Evolutionary conservation across 768 basidiomycete species (phyloP).

Genomic region (Boletus coccyginus): DNA sequence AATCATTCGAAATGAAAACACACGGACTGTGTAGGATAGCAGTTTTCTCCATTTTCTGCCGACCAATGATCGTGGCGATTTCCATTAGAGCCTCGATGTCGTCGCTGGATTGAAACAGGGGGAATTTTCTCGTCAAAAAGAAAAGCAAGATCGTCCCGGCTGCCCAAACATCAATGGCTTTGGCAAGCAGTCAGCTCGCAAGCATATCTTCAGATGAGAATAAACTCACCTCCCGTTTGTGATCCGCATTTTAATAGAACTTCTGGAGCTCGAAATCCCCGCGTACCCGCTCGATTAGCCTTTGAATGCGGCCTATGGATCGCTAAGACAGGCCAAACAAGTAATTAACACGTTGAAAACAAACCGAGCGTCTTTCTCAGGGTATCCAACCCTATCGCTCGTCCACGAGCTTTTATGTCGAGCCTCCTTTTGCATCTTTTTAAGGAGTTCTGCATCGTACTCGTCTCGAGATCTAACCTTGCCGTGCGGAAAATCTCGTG

Average conservation of each 20-base stretch:
- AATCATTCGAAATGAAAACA: background rate
- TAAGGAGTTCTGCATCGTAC: conserved; percentile 48
- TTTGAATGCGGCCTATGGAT: conserved; percentile 69
- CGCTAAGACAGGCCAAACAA: background rate
- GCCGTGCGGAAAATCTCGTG: conserved; percentile 67
- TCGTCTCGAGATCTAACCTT: conserved; percentile 42
- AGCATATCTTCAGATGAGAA: background rate
- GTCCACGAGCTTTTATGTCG: conserved; percentile 49
- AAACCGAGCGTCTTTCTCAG: conserved; percentile 70
- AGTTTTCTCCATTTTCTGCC: conserved; percentile 75
- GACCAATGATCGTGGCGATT: conserved; percentile 83
- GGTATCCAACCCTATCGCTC: conserved; percentile 76
- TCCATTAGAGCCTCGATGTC: conserved; percentile 97
- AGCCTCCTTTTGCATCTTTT: conserved; percentile 58
- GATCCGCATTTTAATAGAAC: conserved; percentile 92
- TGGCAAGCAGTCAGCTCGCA: conserved; percentile 6
- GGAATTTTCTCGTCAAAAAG: conserved; percentile 90
- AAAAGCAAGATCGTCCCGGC: conserved; percentile 90
- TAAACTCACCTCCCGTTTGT: conserved; percentile 81
- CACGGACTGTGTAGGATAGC: conserved; percentile 86
- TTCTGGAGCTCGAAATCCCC: conserved; percentile 96
- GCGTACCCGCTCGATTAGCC: conserved; percentile 94
- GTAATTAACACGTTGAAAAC: conserved; percentile 3
- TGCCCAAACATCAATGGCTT: conserved; percentile 97
- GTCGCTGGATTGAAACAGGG: conserved; percentile 89